phyloP scores from a whole-genome alignment of 805 yeast genomes.

The Metschnikowia shivogae region DNA sequence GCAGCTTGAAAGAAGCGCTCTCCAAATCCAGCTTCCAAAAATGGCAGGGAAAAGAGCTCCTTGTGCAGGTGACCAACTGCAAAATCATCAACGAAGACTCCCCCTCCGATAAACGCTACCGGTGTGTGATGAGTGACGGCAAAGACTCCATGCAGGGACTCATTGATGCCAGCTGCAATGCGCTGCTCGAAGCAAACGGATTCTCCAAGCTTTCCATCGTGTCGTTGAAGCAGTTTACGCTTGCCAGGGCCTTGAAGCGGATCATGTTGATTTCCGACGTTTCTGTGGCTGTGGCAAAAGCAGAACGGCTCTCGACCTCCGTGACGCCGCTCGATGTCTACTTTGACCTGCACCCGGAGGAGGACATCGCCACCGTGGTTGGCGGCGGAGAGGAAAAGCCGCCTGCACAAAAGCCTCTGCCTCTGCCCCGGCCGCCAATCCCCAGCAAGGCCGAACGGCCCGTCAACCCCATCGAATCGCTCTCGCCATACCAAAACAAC shows the following conservation, averaged over 20 bases:
- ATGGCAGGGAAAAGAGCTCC: slow-evolving; percentile 28
- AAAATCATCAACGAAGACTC: slow-evolving; percentile 27
- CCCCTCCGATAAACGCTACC: slow-evolving; percentile 23
- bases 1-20: slow-evolving; percentile 24
- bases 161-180: slow-evolving; percentile 40
- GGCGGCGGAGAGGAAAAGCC: slow-evolving; percentile 13
- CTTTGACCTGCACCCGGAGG: slow-evolving; percentile 55
- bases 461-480: slow-evolving; percentile 73
- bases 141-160: slow-evolving; percentile 34
- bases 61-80: slow-evolving; percentile 32
- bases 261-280: slow-evolving; percentile 46
- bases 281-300: slow-evolving; percentile 37
- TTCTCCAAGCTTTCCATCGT: slow-evolving; percentile 44
- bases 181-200: slow-evolving; percentile 37
- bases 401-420: slow-evolving; percentile 5
- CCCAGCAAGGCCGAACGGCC: slow-evolving; percentile 12
- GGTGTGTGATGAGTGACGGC: slow-evolving; percentile 40
- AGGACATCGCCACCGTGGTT: slow-evolving; percentile 30
- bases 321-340: slow-evolving; percentile 52
- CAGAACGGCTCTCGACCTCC: slow-evolving; percentile 33
- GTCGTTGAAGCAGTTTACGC: slow-evolving; percentile 37
- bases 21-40: slow-evolving; percentile 18
- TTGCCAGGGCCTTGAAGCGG: slow-evolving; percentile 47
- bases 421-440: slow-evolving; percentile 8
- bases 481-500: slow-evolving; percentile 84